Evolutionary conservation across 495 filamentous ascomycete genomes (phyloP), one percentile per base, ranked within the genome.

Genomic region (Aspergillus cristatus): DNA sequence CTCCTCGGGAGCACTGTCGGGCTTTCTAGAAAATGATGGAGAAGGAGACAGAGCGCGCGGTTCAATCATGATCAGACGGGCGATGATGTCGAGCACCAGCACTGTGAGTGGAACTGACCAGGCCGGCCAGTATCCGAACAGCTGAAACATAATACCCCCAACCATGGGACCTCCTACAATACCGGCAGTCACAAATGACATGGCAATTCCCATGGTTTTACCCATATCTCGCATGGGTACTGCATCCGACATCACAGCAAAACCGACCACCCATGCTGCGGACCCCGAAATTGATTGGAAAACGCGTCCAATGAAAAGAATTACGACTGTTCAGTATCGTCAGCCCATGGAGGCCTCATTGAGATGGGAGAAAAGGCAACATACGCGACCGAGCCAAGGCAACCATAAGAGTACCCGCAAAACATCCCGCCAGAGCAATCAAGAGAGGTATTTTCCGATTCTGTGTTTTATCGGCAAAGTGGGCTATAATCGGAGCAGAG

Each of bases 241-340:
- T 12, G 31, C 46, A 26, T 57, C 54, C 4, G 42, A 41, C 25
- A 53, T 15, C 3, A 46, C 50, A 1, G 55, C 51, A 18, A 55
- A 37, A 1, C 51, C 48, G 15, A 57, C 43, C 16, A 57, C 53
- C 54, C 54, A 57, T 18, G 45, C 39, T 8, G 43, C 52, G 1
- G 42, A 44, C 5, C 47, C 47, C 2, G 47, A 37, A 22, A 49
- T 36, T 3, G 41, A 47, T 40, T 57, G 53, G 8, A 57, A 18
- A 10, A 49, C 29, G 2, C 53, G 47, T 8, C 53, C 53, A 0
- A 41, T 7, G 18, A 48, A 45, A 7, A 54, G 35, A 1, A 37
- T 38, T n/a, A 26, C 33, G 6, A 47, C 25, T 32, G 32, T 7
- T 1, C 4, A 38, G 11, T 18, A 29, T 16, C n/a, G 15, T 10